Evolutionary conservation across 306 rosid species (phyloP), one percentile per base, ranked within the genome.

Genomic region (Rosa chinensis): DNA sequence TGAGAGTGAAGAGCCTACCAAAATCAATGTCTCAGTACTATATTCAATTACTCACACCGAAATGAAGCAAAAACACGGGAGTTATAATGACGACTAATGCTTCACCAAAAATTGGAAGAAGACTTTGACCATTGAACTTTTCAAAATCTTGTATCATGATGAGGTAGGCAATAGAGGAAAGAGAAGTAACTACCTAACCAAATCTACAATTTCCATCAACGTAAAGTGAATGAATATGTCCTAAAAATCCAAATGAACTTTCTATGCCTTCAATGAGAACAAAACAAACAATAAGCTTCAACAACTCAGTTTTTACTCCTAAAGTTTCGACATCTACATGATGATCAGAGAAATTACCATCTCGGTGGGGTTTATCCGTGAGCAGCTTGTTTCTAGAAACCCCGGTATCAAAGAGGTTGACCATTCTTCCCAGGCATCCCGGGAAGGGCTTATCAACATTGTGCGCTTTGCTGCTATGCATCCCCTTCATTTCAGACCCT

Each of bases 361-460:
- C 97, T 28, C 48, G 81, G 77, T 92, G 92, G 0, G 97, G 98
- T 80, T 86, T 86, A 64, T 92, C 97, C 1, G 87, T 85, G 44
- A 95, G 99, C 72, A 95, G 86, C 92, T 73, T 89, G 87, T 91
- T 95, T 72, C 90, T 91, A 52, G 90, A 79, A 5, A 90, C 89
- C 70, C 93, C 93, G 8, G 89, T 70, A 86, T 95, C 97, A 85
- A 95, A 95, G 83, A 95, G 92, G 87, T 88, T 89, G 48, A 91
- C 97, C 99, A 92, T 88, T 88, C 96, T 92, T 86, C 99, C 99
- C 87, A 92, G 66, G 80, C 99, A 95, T 63, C 99, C 99, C 20
- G 97, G 95, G 79, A 90, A 83, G 47, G 93, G 92, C 55, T 92
- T 92, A 69, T 91, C 99, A 32, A 45, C 79, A 76, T 80, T 82